Base-by-base conservation (phyloP, 2,329 filamentous ascomycete genomes). In the Ascochyta lentis region DNA sequence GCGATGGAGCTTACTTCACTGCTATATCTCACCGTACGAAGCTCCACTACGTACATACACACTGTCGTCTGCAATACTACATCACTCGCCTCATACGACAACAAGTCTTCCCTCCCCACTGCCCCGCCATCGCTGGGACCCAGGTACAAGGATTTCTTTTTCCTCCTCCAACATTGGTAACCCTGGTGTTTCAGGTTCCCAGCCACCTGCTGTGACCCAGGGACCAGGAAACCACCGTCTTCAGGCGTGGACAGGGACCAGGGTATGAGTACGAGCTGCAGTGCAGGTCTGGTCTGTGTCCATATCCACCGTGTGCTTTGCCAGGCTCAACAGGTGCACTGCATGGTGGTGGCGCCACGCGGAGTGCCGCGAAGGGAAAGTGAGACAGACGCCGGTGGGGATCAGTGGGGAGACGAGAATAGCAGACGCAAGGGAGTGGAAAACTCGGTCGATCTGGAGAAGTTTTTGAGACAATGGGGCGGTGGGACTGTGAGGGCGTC, bases 141-240 rank as follows among this genome's bases (percentile, higher is more conserved):
- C 46, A 55, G 40, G 52, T 44, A 54, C 39, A 43, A 49, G 23
- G 29, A 40, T 54, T 40, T 16, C 31, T 31, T 53, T 38, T 24
- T 39, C 15, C 9, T 13, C 23, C 33, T 22, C 46, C 40, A 26
- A n/a, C 15, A 8, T 16, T 38, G 8, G 34, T 16, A 8, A 33
- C 43, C 49, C 43, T 47, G 29, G 8, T 9, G 49, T 53, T 53
- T 42, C 49, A 42, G 15, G 12, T 24, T 33, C 13, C 39, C 49
- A 44, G 49, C 49, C 40, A 39, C 48, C 48, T 44, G 48, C 40
- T 38, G 48, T 50, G 33, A 44, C 49, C 49, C 49, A 45, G 34
- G 41, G 49, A 51, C 49, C 49, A 19, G 49, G 49, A 51, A 51
- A 37, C 16, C 33, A 51, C 40, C 13, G 31, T 23, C 19, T 43